Base-by-base conservation (phyloP, 345 rosid genomes). In the Rhodamnia rubescens region DNA sequence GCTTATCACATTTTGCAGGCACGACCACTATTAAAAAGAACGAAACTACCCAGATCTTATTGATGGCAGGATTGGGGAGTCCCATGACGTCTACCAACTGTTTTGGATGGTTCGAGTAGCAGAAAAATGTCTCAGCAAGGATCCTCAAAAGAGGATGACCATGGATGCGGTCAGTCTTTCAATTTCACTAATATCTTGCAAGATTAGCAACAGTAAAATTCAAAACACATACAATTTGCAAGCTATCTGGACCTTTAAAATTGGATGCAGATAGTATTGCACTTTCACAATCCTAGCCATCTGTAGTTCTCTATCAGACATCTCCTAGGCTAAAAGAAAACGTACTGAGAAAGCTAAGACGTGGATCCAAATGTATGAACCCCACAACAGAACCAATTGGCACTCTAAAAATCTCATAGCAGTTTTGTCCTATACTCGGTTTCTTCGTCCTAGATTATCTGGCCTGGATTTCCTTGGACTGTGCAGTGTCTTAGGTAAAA, bases 81-180 rank as follows among this genome's bases (percentile, higher is more conserved):
- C 91, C 21, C 94, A 93, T 15, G 95, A 94, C 52, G 91, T 94
- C 44, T 92, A 92, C 87, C 97, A 94, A 84, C 91, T 94, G 27
- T 91, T 89, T 83, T 92, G 95, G 97, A 93, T 94, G 94, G 94
- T 92, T 83, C 90, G 91, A 83, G 92, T 94, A 7, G 93, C 95
- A 40, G 93, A 93, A 86, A 92, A 86, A 85, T 93, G 97, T 88
- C 92, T 93, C 84, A 87, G 89, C 90, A 93, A 86, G 87, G 92
- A 93, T 89, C 94, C 95, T 29, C 86, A 53, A 14, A 93, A 92
- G 90, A 89, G 95, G 86, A 74, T 90, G 81, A 15, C 92, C 3
- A 92, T 93, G 94, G 89, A 89, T 13, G 86, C 51, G 83, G 97
- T 92, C 83, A 85, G 80, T 53, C 56, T 22, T 29, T 36, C 51